Percentiles rank a stretch among this genome's conserved stretches.
Evolutionary conservation across 2,329 filamentous ascomycete genomes (phyloP).

Genomic region (Gnomoniopsis sp.): DNA sequence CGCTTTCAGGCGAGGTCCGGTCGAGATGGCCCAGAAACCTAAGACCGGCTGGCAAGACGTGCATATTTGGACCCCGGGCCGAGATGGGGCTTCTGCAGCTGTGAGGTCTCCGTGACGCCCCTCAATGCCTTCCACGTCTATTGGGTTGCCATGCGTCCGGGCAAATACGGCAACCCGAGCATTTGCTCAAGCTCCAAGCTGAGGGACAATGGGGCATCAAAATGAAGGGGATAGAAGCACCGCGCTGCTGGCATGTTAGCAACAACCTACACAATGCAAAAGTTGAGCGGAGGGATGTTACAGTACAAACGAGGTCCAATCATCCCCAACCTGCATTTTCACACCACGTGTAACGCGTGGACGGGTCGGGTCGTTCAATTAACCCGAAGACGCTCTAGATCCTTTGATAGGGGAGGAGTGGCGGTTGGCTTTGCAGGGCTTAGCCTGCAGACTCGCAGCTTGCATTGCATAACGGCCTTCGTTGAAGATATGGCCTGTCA

Average conservation of each 20-base stretch:
- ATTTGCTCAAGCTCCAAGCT: not conserved
- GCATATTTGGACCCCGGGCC: not conserved
- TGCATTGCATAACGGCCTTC: slow-evolving; percentile 5
- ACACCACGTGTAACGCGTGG: slow-evolving; percentile 7
- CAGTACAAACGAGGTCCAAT: not conserved
- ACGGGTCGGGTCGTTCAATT: slow-evolving; percentile 16
- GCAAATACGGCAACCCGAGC: not conserved
- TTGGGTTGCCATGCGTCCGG: not conserved
- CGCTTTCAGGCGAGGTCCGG: slow-evolving; percentile 15
- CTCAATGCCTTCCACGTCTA: not conserved
- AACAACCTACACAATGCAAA: not conserved
- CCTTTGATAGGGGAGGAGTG: not conserved
- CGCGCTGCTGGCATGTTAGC: not conserved
- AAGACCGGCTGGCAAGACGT: not conserved
- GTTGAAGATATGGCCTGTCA: slow-evolving; percentile 1
- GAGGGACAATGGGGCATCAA: not conserved
- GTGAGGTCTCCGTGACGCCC: not conserved
- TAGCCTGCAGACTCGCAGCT: slow-evolving; percentile 5
- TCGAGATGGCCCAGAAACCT: not conserved
- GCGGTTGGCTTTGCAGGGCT: not conserved
- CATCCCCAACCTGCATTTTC: slow-evolving; percentile 9
- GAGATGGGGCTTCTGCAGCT: not conserved
- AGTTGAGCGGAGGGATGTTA: not conserved
- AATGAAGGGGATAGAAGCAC: not conserved
- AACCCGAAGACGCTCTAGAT: slow-evolving; percentile 7